phyloP scores from a whole-genome alignment of 768 basidiomycete genomes.

The Calocera cornea region DNA sequence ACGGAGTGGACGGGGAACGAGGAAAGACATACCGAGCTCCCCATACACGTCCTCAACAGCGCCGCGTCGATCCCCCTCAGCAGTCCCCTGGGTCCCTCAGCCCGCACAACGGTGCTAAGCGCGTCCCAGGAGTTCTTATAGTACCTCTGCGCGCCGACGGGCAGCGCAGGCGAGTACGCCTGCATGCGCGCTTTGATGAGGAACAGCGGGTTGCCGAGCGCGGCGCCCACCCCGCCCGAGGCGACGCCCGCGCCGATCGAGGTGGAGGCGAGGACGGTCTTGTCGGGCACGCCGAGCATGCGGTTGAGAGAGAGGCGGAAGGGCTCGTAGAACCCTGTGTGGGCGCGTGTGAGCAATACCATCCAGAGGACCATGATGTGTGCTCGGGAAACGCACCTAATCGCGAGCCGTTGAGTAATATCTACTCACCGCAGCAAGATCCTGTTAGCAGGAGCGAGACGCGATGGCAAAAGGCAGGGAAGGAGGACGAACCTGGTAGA shows the following conservation, averaged over 20 bases:
- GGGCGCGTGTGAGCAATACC: no score
- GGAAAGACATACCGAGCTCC: slow-evolving; percentile 49
- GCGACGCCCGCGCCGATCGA: slow-evolving; percentile 76
- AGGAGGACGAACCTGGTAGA: slow-evolving; percentile 58
- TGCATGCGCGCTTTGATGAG: slow-evolving; percentile 98
- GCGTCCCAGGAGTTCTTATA: slow-evolving; percentile 81
- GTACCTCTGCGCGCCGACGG: slow-evolving; percentile 86
- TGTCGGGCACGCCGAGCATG: slow-evolving; percentile 45
- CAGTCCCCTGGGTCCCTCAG: slow-evolving; percentile 68
- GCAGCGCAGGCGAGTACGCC: slow-evolving; percentile 88
- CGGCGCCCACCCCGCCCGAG: slow-evolving; percentile 76
- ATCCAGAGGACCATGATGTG: neutral
- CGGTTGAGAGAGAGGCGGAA: slow-evolving; percentile 60
- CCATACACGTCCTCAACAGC: slow-evolving; percentile 86
- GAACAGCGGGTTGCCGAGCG: slow-evolving; percentile 79
- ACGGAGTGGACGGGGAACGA: no score
- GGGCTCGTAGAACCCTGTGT: slow-evolving; percentile 90
- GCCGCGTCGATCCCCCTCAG: slow-evolving; percentile 88
- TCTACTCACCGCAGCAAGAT: slow-evolving; percentile 34
- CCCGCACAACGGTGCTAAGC: slow-evolving; percentile 57
- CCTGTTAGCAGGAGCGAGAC: no score
- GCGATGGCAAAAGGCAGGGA: neutral
- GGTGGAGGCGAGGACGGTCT: slow-evolving; percentile 57
- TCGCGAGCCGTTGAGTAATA: slow-evolving; percentile 82
- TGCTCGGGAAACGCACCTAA: slow-evolving; percentile 39